Percentiles rank a stretch among this genome's conserved stretches.
These are phyloP conservation scores for Podospora comata DNA, from an alignment of 495 filamentous ascomycete genomes.

Conservation along the genomic window DNA sequence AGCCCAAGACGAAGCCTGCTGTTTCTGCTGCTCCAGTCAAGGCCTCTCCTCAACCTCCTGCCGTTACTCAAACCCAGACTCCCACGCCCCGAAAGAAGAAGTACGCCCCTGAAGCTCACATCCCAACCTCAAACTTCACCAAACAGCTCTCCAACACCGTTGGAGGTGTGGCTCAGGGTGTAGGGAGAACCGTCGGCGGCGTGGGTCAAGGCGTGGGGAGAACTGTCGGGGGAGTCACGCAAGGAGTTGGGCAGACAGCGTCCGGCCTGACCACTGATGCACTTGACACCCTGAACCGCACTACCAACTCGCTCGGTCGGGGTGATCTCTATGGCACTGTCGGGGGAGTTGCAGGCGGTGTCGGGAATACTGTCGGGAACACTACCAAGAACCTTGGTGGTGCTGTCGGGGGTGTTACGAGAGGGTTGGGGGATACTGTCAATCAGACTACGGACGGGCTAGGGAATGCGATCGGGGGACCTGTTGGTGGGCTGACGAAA, in stretches of 20 bases:
- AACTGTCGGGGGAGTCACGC: slow-evolving; percentile 18
- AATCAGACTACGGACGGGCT: not conserved
- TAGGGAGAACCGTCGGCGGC: slow-evolving; percentile 17
- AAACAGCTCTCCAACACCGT: slow-evolving; percentile 19
- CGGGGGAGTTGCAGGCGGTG: not conserved
- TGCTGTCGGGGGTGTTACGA: not conserved
- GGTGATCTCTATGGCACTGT: not conserved
- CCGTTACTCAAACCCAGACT: not conserved
- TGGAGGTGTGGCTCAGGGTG: slow-evolving; percentile 1
- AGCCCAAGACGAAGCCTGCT: not conserved
- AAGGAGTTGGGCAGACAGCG: slow-evolving; percentile 9
- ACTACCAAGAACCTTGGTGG: slow-evolving; percentile 1
- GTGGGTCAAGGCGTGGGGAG: slow-evolving; percentile 13
- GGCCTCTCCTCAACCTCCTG: not conserved
- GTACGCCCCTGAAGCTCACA: slow-evolving; percentile 24
- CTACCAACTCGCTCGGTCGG: not conserved
- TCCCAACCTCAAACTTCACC: slow-evolving; percentile 23
- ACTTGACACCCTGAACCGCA: not conserved
- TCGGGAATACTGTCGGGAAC: slow-evolving; percentile 3
- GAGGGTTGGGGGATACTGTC: not conserved
- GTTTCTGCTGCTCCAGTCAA: not conserved
- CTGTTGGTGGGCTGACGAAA: slow-evolving; percentile 2
- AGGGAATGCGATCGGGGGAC: not conserved
- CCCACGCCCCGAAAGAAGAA: slow-evolving; percentile 22
- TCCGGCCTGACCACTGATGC: not conserved